A percentile compares a stretch with the other conserved stretches of the same genome.
Conservation (phyloP, 78 protist species). For the Protostelium mycophagum region DNA sequence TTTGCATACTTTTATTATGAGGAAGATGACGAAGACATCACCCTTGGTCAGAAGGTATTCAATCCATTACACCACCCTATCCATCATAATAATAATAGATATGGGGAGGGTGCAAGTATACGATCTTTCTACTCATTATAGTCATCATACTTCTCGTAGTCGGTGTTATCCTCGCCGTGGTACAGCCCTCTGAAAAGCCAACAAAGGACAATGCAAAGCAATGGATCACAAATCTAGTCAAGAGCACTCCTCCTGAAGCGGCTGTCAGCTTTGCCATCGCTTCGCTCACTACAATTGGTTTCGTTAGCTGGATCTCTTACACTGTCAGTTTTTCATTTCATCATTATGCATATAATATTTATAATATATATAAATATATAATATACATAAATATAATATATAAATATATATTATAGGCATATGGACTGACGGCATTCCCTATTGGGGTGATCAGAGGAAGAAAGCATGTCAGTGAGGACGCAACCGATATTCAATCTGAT, state of each 20-base stretch:
- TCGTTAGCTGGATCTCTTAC: slow-evolving; percentile 27
- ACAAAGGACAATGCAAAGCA: slow-evolving; percentile 7
- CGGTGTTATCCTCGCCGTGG: slow-evolving; percentile 26
- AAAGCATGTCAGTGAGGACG: slow-evolving; percentile 17
- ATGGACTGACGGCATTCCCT: slow-evolving; percentile 62
- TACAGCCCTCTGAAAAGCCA: not conserved
- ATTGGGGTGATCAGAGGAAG: slow-evolving; percentile 58
- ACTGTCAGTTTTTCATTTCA: slow-evolving; percentile 10
- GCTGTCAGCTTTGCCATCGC: slow-evolving; percentile 36
- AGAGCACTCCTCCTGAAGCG: slow-evolving; percentile 26
- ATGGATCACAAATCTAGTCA: slow-evolving; percentile 29
- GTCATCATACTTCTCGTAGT: slow-evolving; percentile 42
- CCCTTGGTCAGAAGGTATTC: slow-evolving; percentile 20
- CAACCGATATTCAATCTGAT: slow-evolving; percentile 17
- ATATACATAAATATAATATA: not conserved
- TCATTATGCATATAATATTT: not conserved
- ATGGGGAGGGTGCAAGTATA: slow-evolving; percentile 44
- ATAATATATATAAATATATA: no score
- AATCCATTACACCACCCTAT: not conserved
- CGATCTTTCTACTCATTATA: slow-evolving; percentile 30
- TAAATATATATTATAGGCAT: slow-evolving; percentile 3
- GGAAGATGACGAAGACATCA: slow-evolving; percentile 50
- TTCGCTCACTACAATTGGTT: slow-evolving; percentile 31
- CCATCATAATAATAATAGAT: not conserved
- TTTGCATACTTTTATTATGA: slow-evolving; percentile 65